A percentile compares a stretch with the other conserved stretches of the same genome.
phyloP scores from a whole-genome alignment of 1,139 yeast genomes.

The Yamadazyma blattariae region DNA sequence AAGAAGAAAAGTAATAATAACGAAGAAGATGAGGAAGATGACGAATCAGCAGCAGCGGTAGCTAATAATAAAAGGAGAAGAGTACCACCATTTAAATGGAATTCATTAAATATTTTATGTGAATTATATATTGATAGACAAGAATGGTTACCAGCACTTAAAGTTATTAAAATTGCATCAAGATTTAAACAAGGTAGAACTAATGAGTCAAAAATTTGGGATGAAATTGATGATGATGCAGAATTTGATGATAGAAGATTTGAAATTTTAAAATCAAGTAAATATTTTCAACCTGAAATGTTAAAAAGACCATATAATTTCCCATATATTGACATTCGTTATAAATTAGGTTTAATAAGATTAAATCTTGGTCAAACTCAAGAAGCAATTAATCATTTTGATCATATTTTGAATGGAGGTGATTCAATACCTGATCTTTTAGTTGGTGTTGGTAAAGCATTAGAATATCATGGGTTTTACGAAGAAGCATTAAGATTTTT shows the following conservation, averaged over 20 bases:
- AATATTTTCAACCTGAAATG: conserved; percentile 18
- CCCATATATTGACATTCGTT: conserved; percentile 78
- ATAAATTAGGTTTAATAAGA: conserved; percentile 73
- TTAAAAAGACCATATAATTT: conserved; percentile 37
- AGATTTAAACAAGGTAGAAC: conserved; percentile 80
- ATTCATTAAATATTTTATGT: conserved; percentile 77
- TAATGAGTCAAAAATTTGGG: conserved; percentile 90
- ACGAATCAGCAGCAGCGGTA: too few relatives aligned
- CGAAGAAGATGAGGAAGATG: conserved; percentile 5
- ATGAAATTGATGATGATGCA: conserved; percentile 66
- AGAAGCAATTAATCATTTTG: conserved; percentile 69
- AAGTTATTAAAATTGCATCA: conserved; percentile 64
- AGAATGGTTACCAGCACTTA: conserved; percentile 63
- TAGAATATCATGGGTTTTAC: conserved; percentile 66
- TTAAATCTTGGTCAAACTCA: conserved; percentile 59
- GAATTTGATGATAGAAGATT: conserved; percentile 74
- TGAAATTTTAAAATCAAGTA: conserved; percentile 19
- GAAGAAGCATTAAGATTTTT: conserved; percentile 72
- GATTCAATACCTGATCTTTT: conserved; percentile 67
- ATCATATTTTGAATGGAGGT: conserved; percentile 55
- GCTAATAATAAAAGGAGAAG: too few relatives aligned
- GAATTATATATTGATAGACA: conserved; percentile 73
- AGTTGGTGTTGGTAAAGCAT: conserved; percentile 70
- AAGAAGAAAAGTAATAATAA: not conserved
- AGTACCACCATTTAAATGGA: conserved; percentile 70